phyloP scores from a whole-genome alignment of 179 eudicot genomes.

The Carnegiea gigantea region DNA sequence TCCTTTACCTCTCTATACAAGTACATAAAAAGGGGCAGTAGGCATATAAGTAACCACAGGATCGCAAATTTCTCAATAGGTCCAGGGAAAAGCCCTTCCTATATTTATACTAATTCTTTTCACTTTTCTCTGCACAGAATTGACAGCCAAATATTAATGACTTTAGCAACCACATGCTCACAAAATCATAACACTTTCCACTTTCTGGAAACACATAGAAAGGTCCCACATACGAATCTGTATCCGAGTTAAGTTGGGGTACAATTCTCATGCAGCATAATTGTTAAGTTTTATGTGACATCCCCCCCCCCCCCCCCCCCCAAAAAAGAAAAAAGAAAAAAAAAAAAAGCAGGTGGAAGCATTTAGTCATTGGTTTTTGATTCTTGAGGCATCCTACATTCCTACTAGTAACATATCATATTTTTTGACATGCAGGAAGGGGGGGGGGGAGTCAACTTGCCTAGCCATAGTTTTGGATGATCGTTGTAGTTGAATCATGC shows the following conservation, averaged over 20 bases:
- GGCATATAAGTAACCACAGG: neutral
- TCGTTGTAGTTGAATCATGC: neutral
- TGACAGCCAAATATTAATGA: neutral
- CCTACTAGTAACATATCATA: too few species aligned
- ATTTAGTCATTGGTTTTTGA: too few species aligned
- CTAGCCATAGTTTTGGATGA: too few species aligned
- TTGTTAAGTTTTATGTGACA: neutral
- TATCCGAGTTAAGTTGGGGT: neutral
- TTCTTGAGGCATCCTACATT: too few species aligned
- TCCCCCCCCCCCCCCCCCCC: too few species aligned
- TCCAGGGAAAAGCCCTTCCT: neutral
- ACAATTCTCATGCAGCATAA: neutral
- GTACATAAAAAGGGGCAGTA: too few species aligned
- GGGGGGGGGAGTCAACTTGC: too few species aligned
- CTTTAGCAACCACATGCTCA: neutral
- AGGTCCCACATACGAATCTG: neutral
- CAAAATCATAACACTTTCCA: neutral
- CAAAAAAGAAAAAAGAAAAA: too few species aligned
- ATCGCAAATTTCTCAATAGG: neutral
- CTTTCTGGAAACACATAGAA: neutral
- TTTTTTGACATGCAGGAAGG: too few species aligned
- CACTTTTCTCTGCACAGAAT: too few species aligned
- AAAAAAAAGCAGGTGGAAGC: too few species aligned
- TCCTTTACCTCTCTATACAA: too few species aligned
- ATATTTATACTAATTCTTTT: neutral